Base-by-base conservation (phyloP, 345 rosid genomes). In the Conringia planisiliqua region DNA sequence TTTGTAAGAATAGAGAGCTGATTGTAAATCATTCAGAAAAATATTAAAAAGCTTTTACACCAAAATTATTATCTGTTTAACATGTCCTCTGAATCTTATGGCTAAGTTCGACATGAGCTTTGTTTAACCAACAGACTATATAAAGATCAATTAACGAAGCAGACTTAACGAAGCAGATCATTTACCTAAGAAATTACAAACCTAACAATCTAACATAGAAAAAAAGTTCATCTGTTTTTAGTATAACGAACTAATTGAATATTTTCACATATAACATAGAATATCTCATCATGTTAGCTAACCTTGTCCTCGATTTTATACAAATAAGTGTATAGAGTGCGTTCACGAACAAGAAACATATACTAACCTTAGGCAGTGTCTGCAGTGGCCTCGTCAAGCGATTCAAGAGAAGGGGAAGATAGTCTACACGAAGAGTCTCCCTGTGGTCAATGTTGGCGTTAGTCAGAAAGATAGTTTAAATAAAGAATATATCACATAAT, bases 351-450 rank as follows among this genome's bases (percentile, higher is more conserved):
- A 63, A 30, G 17, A 36, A 5, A 16, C 60, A 13, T 52, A 13
- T 78, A 46, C 26, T 51, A 81, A 94, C 99, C 99, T 91, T 92
- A 66, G 96, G 92, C 80, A 88, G 78, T 52, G 72, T 33, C 57
- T 85, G 89, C 50, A 95, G 97, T 60, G 97, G 97, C 73, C 83
- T 83, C 10, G 94, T 89, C 82, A 95, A 81, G 74, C 83, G 93
- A 42, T 83, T 86, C 76, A 85, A 78, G 80, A 95, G 82, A 62
- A 84, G 85, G 11, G 90, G 80, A 58, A 89, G 77, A 77, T 92
- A 89, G 14, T 95, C 96, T 60, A 92, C 82, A 57, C 98, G 93
- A 75, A 95, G 87, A 59, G 84, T 82, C 68, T 81, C 86, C 86
- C 99, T 92, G 88, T 30, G 70, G 56, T 61, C 63, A 77, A 66